Base-by-base conservation (phyloP, 495 filamentous ascomycete species). In the Polyplosphaeria fusca region DNA sequence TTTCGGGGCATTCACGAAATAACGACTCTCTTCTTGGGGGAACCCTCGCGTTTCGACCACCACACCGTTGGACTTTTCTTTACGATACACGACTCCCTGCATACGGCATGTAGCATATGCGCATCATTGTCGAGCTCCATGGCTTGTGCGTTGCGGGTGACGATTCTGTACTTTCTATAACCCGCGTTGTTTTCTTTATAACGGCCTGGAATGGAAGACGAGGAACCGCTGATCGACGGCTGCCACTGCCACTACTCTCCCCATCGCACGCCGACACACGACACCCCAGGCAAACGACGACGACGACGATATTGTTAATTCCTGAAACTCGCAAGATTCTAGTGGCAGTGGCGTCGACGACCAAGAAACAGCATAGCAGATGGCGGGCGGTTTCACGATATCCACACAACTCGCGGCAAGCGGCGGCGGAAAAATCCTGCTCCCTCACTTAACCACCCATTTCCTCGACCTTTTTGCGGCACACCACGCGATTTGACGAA, bases 111-210 rank as follows among this genome's bases (percentile, higher is more conserved):
- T 48, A 54, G 55, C 60, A 63, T 58, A 32, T 48, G 59, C 59
- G 41, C 45, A 57, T 41, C 35, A 38, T n/a, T 30, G 43, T 47
- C 37, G 23, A 48, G 48, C 43, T 42, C 41, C 41, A 37, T 39
- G 48, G 54, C 55, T 46, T 52, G 40, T 61, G 52, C 53, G 47
- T 59, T 54, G 61, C 55, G 55, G 61, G 61, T 60, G 55, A 64
- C 52, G 61, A 64, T 60, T 60, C 52, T 64, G 61, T 64, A 64
- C 46, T 59, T 60, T 64, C 61, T 64, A 64, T 51, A 14, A 55
- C 23, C 44, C 28, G 26, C 42, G 32, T 54, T 58, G 35, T 44
- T 60, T 48, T 60, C 46, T 56, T 64, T 53, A 43, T 51, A 22
- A 64, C 52, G 55, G 50, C 56, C 56, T 58, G 55, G 47, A 50